Conservation (phyloP, 805 yeast genomes). For the Candida michaelii region DNA sequence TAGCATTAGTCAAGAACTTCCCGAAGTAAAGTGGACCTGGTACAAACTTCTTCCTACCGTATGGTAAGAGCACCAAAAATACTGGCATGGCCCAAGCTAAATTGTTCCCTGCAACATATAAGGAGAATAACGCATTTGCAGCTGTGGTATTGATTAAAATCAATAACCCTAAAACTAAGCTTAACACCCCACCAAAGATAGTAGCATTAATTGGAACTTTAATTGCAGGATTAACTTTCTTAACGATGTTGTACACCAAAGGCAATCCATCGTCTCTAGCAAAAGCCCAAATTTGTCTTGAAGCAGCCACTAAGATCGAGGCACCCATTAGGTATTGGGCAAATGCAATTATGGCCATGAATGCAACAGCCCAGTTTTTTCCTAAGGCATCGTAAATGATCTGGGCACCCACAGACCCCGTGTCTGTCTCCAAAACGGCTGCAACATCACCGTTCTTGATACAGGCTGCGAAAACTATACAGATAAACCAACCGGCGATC, state of each 20-base stretch:
- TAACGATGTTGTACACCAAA: slow-evolving; percentile 49
- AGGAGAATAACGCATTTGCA: slow-evolving; percentile 65
- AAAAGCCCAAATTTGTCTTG: slow-evolving; percentile 74
- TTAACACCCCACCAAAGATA: slow-evolving; percentile 48
- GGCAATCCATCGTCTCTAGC: slow-evolving; percentile 79
- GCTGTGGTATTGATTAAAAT: slow-evolving; percentile 60
- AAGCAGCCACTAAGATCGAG: slow-evolving; percentile 59
- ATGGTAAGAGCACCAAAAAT: slow-evolving; percentile 51
- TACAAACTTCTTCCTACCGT: slow-evolving; percentile 48
- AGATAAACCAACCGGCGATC: slow-evolving; percentile 56
- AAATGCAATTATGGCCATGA: slow-evolving; percentile 55
- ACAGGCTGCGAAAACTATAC: slow-evolving; percentile 55
- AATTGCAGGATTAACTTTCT: slow-evolving; percentile 53
- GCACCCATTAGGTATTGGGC: slow-evolving; percentile 72
- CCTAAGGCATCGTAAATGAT: slow-evolving; percentile 63
- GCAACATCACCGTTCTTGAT: slow-evolving; percentile 47
- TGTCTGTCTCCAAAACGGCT: slow-evolving; percentile 39
- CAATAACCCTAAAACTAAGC: slow-evolving; percentile 54
- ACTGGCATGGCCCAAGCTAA: slow-evolving; percentile 64
- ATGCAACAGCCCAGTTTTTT: slow-evolving; percentile 61
- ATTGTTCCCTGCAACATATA: slow-evolving; percentile 61
- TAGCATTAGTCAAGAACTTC: slow-evolving; percentile 38
- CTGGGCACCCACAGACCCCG: slow-evolving; percentile 68
- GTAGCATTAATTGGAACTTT: slow-evolving; percentile 68
- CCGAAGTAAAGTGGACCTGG: slow-evolving; percentile 75